Base-by-base conservation (phyloP, 805 yeast species). In the Danielia reshetovae region DNA sequence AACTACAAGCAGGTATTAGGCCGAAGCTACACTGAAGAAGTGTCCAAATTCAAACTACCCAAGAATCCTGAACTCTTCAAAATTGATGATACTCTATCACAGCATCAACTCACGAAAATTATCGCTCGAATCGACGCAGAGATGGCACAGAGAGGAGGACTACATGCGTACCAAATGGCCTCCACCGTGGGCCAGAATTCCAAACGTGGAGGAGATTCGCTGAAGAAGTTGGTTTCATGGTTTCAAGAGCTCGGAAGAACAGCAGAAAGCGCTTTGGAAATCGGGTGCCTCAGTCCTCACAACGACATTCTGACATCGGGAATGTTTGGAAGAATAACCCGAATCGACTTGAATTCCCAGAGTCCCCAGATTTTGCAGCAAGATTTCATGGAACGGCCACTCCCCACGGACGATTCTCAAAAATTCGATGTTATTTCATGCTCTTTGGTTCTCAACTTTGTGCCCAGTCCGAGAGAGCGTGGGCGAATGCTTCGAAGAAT, bases 191-290 rank as follows among this genome's bases (percentile, higher is more conserved):
- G 98, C 0, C 98, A 90, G 50, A 75, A 77, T 38, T 54, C 59
- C 0, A 70, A 71, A 30, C 57, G 97, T 42, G 97, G 98, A 0
- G 95, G 96, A 2, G 98, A 90, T 53, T 86, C 96, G 0, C 87
- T 96, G 2, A 85, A 81, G 46, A 68, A 79, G 49, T 62, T 90
- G 29, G 71, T 86, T n/a, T 74, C 78, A 36, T 86, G 94, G 89
- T 58, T 86, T 4, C 61, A 65, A 15, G 71, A 67, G 10, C 36
- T 40, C 32, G 25, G 13, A 15, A 31, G 47, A 7, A 46, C 21
- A 4, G 39, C 42, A 2, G n/a, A n/a, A 4, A 48, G 27, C 14
- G 83, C 94, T 0, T 63, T 90, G 18, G 98, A 90, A 55, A 81
- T 90, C 27, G 98, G 98, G 0, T 81, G 87, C 33, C 57, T 90